phyloP scores from a whole-genome alignment of 179 eudicot species.

The Amaranthus tricolor region DNA sequence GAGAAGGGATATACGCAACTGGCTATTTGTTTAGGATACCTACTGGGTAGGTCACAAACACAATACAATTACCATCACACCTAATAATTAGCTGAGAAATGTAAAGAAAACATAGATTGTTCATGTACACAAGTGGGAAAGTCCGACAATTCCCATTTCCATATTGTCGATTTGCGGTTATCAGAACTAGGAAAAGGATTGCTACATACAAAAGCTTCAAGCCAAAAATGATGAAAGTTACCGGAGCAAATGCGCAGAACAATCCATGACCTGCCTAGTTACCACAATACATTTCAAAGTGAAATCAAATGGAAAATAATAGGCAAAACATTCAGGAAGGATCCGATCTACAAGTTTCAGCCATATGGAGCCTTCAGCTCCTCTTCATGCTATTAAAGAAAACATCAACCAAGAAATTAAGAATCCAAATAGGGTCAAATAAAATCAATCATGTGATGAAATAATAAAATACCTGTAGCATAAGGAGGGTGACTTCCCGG shows the following conservation, averaged over 20 bases:
- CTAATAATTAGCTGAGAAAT: slow-evolving; percentile 2
- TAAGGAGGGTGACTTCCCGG: slow-evolving; percentile 13
- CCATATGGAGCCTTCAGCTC: slow-evolving; percentile 18
- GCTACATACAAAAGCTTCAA: slow-evolving; percentile 26
- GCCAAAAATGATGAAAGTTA: slow-evolving; percentile 26
- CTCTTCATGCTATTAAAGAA: slow-evolving; percentile 10
- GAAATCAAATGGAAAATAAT: slow-evolving; percentile 15
- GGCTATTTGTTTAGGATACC: too few species aligned
- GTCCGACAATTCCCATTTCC: slow-evolving; percentile 26
- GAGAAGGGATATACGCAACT: too few species aligned
- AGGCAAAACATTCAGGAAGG: not conserved
- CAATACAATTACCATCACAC: too few species aligned
- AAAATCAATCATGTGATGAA: not conserved
- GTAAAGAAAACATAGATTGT: slow-evolving; percentile 9
- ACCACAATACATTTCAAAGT: slow-evolving; percentile 14
- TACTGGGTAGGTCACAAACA: too few species aligned
- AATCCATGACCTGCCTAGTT: slow-evolving; percentile 23
- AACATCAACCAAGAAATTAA: slow-evolving; percentile 17
- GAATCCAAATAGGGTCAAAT: not conserved
- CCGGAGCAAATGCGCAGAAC: slow-evolving; percentile 6
- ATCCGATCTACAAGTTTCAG: slow-evolving; percentile 24
- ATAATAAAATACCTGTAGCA: slow-evolving; percentile 19
- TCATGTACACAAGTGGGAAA: slow-evolving; percentile 30
- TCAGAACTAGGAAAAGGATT: slow-evolving; percentile 22
- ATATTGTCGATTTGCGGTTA: slow-evolving; percentile 22